These are phyloP conservation scores for Trichoderma atroviride DNA, from an alignment of 2,329 filamentous ascomycete species.

Conservation along the genomic window DNA sequence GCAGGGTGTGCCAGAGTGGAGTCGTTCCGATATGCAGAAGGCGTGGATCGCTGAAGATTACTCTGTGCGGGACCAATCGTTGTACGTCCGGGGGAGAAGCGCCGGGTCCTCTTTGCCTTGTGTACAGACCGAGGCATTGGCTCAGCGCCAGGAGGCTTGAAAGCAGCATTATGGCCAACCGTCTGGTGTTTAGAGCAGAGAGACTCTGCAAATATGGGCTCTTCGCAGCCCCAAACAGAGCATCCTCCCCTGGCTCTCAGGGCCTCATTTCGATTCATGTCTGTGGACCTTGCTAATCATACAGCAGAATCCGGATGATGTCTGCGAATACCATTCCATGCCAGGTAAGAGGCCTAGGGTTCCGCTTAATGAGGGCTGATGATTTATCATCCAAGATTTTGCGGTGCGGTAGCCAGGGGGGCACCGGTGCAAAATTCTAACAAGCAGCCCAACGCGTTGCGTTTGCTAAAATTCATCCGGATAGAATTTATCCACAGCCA, in stretches of 20 bases:
- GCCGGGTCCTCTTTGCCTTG: slow-evolving; percentile 24
- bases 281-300: slow-evolving; percentile 11
- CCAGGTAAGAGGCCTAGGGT: neutral
- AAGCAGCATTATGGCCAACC: neutral
- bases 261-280: slow-evolving; percentile 22
- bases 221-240: slow-evolving; percentile 14
- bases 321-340: neutral
- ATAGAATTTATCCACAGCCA: neutral
- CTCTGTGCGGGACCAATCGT: neutral
- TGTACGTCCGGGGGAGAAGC: neutral
- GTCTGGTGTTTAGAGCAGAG: slow-evolving; percentile 13
- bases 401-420: neutral
- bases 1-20: neutral
- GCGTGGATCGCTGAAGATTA: neutral
- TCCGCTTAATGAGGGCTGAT: neutral
- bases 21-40: neutral
- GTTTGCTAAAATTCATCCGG: neutral
- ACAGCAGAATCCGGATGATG: neutral
- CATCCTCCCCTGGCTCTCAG: slow-evolving; percentile 7
- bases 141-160: neutral
- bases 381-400: neutral
- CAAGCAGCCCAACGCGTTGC: neutral
- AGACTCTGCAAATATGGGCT: slow-evolving; percentile 6
- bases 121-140: slow-evolving; percentile 10
- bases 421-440: neutral